Percentiles rank a stretch among this genome's conserved stretches.
These are phyloP conservation scores for Lipomyces chichibuensis DNA, from an alignment of 805 yeast genomes.

Conservation along the genomic window DNA sequence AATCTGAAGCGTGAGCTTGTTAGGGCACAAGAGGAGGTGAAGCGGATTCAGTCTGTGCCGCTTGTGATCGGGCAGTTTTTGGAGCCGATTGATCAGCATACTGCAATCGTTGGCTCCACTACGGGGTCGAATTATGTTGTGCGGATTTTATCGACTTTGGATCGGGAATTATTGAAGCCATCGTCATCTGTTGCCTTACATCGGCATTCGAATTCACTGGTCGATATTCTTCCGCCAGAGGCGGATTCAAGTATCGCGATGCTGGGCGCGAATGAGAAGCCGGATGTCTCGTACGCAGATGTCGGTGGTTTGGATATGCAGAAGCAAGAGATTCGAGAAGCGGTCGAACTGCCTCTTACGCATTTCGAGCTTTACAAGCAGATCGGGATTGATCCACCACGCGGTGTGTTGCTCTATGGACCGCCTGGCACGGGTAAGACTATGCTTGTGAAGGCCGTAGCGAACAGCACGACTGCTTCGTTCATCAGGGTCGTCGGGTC, in stretches of 20 bases:
- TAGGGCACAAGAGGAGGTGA: constrained; percentile 98
- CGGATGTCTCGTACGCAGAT: constrained; percentile 94
- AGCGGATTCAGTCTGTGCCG: constrained; percentile 95
- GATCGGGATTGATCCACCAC: constrained; percentile 97
- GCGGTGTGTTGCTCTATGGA: constrained; percentile 97
- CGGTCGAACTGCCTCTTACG: constrained; percentile 93
- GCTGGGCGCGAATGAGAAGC: constrained; percentile 91
- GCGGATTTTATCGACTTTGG: constrained; percentile 89
- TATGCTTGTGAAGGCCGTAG: constrained; percentile 98
- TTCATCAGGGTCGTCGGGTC: constrained; percentile 97
- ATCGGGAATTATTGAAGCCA: constrained; percentile 90
- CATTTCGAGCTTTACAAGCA: constrained; percentile 95
- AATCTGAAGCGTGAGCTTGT: constrained; percentile 91
- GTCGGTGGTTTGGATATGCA: constrained; percentile 99
- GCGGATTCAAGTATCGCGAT: constrained; percentile 96
- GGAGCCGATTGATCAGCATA: constrained; percentile 94
- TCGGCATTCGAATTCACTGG: constrained; percentile 97
- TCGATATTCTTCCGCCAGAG: constrained; percentile 97
- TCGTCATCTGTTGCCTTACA: constrained; percentile 95
- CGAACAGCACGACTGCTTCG: constrained; percentile 92
- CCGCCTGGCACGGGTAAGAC: constrained; percentile 99
- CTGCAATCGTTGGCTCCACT: constrained; percentile 96
- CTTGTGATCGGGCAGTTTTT: constrained; percentile 96
- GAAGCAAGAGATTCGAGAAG: constrained; percentile 97
- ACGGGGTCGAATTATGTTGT: constrained; percentile 98